Percentiles rank a stretch among this genome's conserved stretches.
Evolutionary conservation across 129 eudicot genomes (phyloP).

Genomic region (Flaveria brownii): DNA sequence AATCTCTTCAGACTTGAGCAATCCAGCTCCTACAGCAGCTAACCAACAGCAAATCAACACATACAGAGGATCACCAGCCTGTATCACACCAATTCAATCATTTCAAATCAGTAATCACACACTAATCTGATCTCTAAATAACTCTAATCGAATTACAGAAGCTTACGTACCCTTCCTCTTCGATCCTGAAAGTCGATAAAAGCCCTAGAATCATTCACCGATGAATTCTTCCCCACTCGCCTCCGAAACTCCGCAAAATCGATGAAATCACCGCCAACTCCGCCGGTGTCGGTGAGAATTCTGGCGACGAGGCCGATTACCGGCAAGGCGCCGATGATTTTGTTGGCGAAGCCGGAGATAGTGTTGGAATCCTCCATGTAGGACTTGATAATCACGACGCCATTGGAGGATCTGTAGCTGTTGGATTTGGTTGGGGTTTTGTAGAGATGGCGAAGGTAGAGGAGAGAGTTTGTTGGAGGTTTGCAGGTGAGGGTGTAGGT

Average conservation of each 20-base stretch:
- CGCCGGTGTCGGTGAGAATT: conserved; percentile 80
- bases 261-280: conserved; percentile 83
- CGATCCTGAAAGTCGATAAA: conserved; percentile 79
- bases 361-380: conserved; percentile 82
- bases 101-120: neutral
- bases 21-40: conserved; percentile 97
- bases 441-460: conserved; percentile 47
- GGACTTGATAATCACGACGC: conserved; percentile 47
- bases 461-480: conserved; percentile 47
- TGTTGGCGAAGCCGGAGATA: conserved; percentile 63
- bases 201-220: conserved; percentile 85
- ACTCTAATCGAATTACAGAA: neutral
- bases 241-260: conserved; percentile 95
- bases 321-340: conserved; percentile 80
- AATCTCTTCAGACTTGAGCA: conserved; percentile 94
- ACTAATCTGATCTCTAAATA: neutral
- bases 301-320: conserved; percentile 84
- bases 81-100: conserved; percentile 2
- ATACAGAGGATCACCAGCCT: conserved; percentile 90
- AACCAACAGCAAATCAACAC: conserved; percentile 94
- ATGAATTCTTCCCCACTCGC: conserved; percentile 83
- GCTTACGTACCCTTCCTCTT: conserved; percentile 59
- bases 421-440: conserved; percentile 34
- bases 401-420: conserved; percentile 33
- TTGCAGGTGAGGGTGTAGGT: conserved; percentile 41